Conservation (phyloP, 441 rosid species). For the Viola pubescens region DNA sequence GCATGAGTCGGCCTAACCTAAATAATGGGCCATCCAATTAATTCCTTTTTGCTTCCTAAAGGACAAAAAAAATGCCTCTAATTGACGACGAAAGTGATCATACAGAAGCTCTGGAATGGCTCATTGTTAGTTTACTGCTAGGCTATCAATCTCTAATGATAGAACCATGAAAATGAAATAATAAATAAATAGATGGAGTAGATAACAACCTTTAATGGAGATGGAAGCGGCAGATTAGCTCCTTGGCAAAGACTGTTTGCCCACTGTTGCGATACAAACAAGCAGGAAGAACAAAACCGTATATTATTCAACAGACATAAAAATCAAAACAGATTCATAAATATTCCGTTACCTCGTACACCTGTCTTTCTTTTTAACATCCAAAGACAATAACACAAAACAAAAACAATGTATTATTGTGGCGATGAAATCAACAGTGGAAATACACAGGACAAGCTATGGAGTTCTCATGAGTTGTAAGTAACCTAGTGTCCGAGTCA, state of each 20-base stretch:
- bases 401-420: too few relatives aligned
- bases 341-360: background rate
- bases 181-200: background rate
- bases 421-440: too few relatives aligned
- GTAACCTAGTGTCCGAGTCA: too few relatives aligned
- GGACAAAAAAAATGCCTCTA: too few relatives aligned
- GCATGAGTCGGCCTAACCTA: background rate
- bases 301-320: background rate
- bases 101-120: background rate
- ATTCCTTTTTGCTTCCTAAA: too few relatives aligned
- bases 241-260: slow-evolving; percentile 89
- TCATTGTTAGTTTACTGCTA: background rate
- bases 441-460: too few relatives aligned
- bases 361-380: background rate
- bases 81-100: background rate
- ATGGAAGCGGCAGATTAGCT: slow-evolving; percentile 74
- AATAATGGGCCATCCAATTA: background rate
- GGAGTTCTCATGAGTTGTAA: too few relatives aligned
- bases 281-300: background rate
- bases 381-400: background rate
- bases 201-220: slow-evolving; percentile 61
- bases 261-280: slow-evolving; percentile 42
- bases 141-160: background rate
- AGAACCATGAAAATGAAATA: too few relatives aligned
- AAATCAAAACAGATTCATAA: background rate